Percentiles rank a stretch among this genome's conserved stretches.
Conservation (phyloP, 2,329 filamentous ascomycete species). For the Fusarium citri region DNA sequence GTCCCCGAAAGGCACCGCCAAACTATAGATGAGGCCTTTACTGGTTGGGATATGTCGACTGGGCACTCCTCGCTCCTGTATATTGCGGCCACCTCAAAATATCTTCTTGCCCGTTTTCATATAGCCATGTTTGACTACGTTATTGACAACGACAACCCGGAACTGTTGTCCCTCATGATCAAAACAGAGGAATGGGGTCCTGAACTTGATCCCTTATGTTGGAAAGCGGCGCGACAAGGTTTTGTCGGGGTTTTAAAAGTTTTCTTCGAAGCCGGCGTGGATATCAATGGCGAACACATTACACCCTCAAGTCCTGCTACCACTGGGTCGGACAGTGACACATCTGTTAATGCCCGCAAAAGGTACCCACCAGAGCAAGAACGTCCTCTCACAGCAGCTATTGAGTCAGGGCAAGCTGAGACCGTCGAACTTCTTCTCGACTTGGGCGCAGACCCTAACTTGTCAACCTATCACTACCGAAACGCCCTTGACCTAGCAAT, state of each 20-base stretch:
- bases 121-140: neutral
- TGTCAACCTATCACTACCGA: accelerated
- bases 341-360: too few species aligned
- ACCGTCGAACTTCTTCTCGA: neutral
- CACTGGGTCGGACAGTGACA: too few species aligned
- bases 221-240: accelerated
- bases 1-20: neutral
- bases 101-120: too few species aligned
- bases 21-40: accelerated
- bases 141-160: accelerated
- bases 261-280: accelerated
- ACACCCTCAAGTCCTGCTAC: too few species aligned
- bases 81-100: accelerated
- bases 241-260: accelerated
- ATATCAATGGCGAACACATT: neutral
- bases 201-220: accelerated
- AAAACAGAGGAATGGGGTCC: accelerated
- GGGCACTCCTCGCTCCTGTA: accelerated
- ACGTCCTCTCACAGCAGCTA: neutral
- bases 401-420: accelerated
- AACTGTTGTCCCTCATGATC: accelerated
- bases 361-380: too few species aligned
- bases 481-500: neutral
- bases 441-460: neutral
- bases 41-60: accelerated